Evolutionary conservation across 2,329 filamentous ascomycete species (phyloP).

Genomic region (Calonectria pteridis): DNA sequence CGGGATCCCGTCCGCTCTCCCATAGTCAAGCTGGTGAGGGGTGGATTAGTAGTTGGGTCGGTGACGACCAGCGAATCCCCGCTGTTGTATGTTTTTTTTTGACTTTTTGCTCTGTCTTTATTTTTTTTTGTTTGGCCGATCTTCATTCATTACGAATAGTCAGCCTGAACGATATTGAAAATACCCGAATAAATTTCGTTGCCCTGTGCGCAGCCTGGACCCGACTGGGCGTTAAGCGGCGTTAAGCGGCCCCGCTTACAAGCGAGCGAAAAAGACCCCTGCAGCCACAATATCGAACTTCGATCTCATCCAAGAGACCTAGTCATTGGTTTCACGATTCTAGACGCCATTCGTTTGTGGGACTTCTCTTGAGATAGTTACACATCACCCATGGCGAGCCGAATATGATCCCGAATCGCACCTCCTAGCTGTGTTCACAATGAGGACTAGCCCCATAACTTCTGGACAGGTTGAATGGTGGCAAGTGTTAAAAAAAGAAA

Average conservation of each 20-base stretch:
- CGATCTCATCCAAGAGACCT: too few species aligned
- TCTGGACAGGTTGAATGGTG: not conserved
- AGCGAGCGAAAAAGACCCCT: not conserved
- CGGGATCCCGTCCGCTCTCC: constrained; percentile 5
- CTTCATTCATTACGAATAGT: not conserved
- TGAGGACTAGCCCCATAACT: not conserved
- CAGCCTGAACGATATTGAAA: not conserved
- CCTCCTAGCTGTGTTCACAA: not conserved
- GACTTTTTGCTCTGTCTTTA: not conserved
- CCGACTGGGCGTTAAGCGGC: not conserved
- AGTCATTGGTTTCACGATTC: too few species aligned
- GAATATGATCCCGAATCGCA: not conserved
- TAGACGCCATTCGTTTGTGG: too few species aligned
- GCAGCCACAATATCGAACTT: not conserved
- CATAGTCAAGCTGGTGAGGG: constrained; percentile 10
- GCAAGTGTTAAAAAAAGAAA: not conserved
- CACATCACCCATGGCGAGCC: too few species aligned
- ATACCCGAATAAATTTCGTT: not conserved
- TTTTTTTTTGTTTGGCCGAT: not conserved
- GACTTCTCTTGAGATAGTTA: too few species aligned
- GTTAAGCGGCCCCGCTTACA: not conserved
- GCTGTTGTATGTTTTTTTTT: constrained; percentile 6
- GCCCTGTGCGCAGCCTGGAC: not conserved
- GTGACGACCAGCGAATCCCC: constrained; percentile 1
- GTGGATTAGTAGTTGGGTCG: constrained; percentile 9